These are phyloP conservation scores for Filosporella fistucella DNA, from an alignment of 495 filamentous ascomycete genomes.

Conservation along the genomic window DNA sequence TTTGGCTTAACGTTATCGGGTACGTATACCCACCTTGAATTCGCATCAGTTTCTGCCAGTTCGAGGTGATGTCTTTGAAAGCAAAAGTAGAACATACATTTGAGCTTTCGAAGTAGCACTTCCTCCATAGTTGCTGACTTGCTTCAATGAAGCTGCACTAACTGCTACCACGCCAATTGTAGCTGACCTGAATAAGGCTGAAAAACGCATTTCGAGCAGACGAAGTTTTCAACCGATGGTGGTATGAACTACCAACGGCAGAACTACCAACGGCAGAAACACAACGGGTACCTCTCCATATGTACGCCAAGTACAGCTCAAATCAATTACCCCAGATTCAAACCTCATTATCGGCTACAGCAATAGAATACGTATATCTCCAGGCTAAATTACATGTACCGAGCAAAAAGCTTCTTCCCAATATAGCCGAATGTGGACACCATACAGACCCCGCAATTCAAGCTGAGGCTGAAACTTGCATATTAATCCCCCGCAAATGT, in stretches of 20 bases:
- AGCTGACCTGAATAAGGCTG: background rate
- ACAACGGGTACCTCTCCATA: no score
- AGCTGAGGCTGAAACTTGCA: background rate
- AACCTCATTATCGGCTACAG: no score
- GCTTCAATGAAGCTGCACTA: background rate
- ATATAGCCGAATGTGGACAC: no score
- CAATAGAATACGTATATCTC: no score
- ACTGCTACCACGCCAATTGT: no score
- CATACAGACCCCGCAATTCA: background rate
- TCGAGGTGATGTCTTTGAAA: background rate
- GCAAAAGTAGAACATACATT: constrained; percentile 1
- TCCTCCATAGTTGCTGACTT: constrained; percentile 14
- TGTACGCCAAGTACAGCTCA: no score
- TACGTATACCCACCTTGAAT: constrained; percentile 42
- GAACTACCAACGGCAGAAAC: no score
- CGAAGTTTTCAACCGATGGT: no score
- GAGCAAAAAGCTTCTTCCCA: no score
- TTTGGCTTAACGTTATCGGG: constrained; percentile 46
- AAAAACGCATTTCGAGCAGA: constrained; percentile 11
- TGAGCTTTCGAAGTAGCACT: constrained; percentile 8
- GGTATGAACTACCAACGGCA: no score
- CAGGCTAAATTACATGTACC: no score
- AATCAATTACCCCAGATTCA: no score
- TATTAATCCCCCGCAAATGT: background rate
- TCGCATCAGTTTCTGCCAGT: background rate